phyloP scores from a whole-genome alignment of 345 rosid genomes.

The Gossypium ekmanianum region DNA sequence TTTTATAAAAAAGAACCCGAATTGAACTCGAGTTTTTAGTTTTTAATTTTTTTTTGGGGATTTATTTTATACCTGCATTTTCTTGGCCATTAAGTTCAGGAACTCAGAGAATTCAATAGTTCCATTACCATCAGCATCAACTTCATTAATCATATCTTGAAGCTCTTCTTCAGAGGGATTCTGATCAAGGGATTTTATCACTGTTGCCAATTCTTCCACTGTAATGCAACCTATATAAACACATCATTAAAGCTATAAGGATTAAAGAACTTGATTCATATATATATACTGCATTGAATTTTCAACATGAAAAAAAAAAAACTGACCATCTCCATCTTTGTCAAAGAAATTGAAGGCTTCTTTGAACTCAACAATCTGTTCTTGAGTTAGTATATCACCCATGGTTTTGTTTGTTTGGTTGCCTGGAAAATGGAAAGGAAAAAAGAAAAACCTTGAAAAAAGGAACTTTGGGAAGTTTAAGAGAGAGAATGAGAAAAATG shows the following conservation, averaged over 20 bases:
- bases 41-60: too few relatives aligned
- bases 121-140: conserved; percentile 64
- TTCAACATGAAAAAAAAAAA: background rate
- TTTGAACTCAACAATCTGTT: conserved; percentile 70
- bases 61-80: conserved; percentile 46
- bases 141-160: conserved; percentile 73
- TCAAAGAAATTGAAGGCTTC: conserved; percentile 75
- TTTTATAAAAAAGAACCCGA: background rate
- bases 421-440: background rate
- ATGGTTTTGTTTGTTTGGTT: conserved; percentile 19
- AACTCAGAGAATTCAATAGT: conserved; percentile 73
- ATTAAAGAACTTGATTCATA: background rate
- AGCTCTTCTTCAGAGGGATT: conserved; percentile 72
- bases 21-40: background rate
- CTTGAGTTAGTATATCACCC: conserved; percentile 41
- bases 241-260: background rate
- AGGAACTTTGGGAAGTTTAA: background rate
- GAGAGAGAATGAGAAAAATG: background rate
- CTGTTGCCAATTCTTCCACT: conserved; percentile 66
- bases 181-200: conserved; percentile 71
- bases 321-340: conserved; percentile 73
- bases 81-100: conserved; percentile 62
- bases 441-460: background rate
- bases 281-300: background rate
- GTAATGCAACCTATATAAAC: conserved; percentile 54